phyloP scores from a whole-genome alignment of 2,329 filamentous ascomycete genomes.

The Clarireedia homoeocarpa region DNA sequence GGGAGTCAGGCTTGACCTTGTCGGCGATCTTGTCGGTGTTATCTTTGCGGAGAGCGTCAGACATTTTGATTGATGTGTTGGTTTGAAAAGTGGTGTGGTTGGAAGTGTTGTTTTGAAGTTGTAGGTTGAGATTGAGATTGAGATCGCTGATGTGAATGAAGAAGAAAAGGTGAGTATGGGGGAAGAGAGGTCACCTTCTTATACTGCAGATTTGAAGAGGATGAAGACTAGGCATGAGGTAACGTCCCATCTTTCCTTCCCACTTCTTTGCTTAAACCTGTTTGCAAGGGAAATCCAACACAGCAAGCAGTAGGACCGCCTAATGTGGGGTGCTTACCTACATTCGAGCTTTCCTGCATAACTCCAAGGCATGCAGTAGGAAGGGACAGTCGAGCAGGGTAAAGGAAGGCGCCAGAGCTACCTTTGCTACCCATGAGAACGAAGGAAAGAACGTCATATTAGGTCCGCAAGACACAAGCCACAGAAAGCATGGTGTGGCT shows the following conservation, averaged over 20 bases:
- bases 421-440: too few species aligned
- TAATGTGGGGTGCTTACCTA: not conserved
- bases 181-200: not conserved
- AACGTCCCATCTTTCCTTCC: not conserved
- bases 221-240: not conserved
- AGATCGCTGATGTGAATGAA: not conserved
- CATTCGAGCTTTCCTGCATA: too few species aligned
- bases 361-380: too few species aligned
- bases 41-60: conserved; percentile 35
- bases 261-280: not conserved
- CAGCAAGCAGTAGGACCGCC: not conserved
- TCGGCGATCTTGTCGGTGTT: conserved; percentile 41
- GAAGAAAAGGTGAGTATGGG: not conserved
- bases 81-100: not conserved
- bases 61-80: conserved; percentile 5
- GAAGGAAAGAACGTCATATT: too few species aligned
- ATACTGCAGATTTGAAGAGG: not conserved
- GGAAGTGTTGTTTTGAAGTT: not conserved
- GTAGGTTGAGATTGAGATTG: not conserved
- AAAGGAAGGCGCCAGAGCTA: too few species aligned
- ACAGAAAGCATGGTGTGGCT: not conserved
- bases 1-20: conserved; percentile 45
- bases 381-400: too few species aligned
- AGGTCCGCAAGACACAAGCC: not conserved
- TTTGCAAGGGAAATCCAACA: not conserved